Conservation (phyloP, 441 rosid genomes). For the Populus trichocarpa region DNA sequence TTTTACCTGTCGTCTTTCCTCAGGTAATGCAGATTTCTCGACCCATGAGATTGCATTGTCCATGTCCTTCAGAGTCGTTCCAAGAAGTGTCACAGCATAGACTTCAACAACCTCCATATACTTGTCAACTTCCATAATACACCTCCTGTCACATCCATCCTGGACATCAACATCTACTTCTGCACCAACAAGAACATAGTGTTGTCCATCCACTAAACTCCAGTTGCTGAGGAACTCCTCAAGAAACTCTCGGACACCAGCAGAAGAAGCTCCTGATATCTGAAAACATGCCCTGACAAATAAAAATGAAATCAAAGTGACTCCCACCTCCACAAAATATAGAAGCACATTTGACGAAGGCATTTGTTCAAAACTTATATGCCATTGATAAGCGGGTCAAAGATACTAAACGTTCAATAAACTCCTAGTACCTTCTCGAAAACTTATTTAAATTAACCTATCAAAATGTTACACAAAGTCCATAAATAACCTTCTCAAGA, state of each 20-base stretch:
- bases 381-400: not conserved
- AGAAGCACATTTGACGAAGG: not conserved
- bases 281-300: slow-evolving; percentile 67
- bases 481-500: not conserved
- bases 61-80: slow-evolving; percentile 42
- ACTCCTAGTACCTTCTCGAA: no score
- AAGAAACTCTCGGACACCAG: slow-evolving; percentile 54
- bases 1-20: slow-evolving; percentile 67
- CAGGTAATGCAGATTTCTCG: slow-evolving; percentile 73
- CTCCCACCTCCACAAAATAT: not conserved
- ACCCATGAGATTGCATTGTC: slow-evolving; percentile 70
- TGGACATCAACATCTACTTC: slow-evolving; percentile 26
- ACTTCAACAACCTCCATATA: slow-evolving; percentile 67
- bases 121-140: slow-evolving; percentile 43
- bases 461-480: not conserved
- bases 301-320: slow-evolving; percentile 12
- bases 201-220: slow-evolving; percentile 48
- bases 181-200: slow-evolving; percentile 30
- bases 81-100: slow-evolving; percentile 59
- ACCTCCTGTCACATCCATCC: slow-evolving; percentile 34
- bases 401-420: not conserved
- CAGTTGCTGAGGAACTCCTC: slow-evolving; percentile 75
- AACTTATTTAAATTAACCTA: not conserved
- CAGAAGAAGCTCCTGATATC: slow-evolving; percentile 54
- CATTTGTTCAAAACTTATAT: not conserved